Conservation (phyloP, 1,139 yeast genomes). For the Zhuliangozyma blackwelliae region DNA sequence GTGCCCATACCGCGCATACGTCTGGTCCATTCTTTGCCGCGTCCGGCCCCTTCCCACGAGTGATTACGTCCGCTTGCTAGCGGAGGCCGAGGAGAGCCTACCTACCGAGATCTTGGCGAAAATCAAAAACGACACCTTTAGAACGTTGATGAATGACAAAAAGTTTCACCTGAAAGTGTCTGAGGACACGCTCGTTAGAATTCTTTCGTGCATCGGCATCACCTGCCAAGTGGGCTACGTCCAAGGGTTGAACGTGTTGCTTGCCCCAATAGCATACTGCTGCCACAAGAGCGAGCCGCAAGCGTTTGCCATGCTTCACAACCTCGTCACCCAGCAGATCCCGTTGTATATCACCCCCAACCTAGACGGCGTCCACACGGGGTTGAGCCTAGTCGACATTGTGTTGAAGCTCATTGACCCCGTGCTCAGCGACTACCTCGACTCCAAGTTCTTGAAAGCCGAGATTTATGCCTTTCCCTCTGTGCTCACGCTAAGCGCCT, state of each 20-base stretch:
- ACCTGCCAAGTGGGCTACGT: conserved; percentile 57
- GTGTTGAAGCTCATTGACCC: conserved; percentile 74
- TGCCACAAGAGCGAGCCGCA: conserved; percentile 77
- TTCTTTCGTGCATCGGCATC: conserved; percentile 72
- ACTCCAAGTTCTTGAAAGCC: conserved; percentile 65
- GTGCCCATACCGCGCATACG: conserved; percentile 68
- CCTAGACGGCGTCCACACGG: conserved; percentile 80
- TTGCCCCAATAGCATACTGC: conserved; percentile 80
- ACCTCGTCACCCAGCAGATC: conserved; percentile 55
- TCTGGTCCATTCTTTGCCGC: conserved; percentile 77
- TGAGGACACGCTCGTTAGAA: conserved; percentile 64
- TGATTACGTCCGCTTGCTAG: conserved; percentile 52
- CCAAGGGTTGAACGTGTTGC: conserved; percentile 85
- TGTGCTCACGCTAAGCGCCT: conserved; percentile 80
- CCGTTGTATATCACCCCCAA: conserved; percentile 80
- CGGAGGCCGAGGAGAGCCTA: conserved; percentile 50
- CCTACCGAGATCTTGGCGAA: conserved; percentile 51
- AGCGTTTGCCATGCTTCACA: conserved; percentile 69
- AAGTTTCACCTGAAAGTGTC: conserved; percentile 62
- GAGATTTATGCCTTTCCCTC: conserved; percentile 89
- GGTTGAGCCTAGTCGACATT: conserved; percentile 62
- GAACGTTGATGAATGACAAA: conserved; percentile 77
- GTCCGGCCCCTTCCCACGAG: conserved; percentile 55
- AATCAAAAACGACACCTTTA: conserved; percentile 80
- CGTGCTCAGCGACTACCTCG: conserved; percentile 55